phyloP scores from a whole-genome alignment of 163 green algal species.

The Chlorella variabilis region DNA sequence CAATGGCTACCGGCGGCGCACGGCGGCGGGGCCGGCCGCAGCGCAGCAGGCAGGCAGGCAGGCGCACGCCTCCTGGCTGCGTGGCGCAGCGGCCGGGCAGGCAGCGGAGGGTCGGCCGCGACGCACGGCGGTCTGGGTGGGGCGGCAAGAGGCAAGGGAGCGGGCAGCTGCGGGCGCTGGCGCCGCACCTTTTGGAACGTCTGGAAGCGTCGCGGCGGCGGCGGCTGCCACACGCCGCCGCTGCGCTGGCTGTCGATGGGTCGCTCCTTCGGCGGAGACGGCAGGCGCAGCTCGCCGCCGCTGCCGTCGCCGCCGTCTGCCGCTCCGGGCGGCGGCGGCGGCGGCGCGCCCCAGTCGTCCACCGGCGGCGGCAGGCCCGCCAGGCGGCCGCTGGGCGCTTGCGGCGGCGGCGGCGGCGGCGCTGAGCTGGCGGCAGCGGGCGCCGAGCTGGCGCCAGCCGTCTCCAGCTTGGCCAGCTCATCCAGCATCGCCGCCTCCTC shows the following conservation, averaged over 20 bases:
- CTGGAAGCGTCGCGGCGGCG: constrained; percentile 24
- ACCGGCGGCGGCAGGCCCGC: not conserved
- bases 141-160: too few species aligned
- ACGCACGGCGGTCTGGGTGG: too few species aligned
- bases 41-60: too few species aligned
- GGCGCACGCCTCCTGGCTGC: too few species aligned
- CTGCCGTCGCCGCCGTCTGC: not conserved
- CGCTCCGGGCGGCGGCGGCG: not conserved
- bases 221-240: constrained; percentile 11
- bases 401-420: not conserved
- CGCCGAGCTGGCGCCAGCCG: constrained; percentile 3
- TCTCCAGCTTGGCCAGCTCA: constrained; percentile 19
- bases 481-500: constrained; percentile 31
- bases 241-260: not conserved
- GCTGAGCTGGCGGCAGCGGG: not conserved
- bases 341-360: not conserved
- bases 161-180: not conserved
- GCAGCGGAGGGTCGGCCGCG: too few species aligned
- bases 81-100: too few species aligned
- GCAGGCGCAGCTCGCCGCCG: constrained; percentile 15
- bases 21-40: too few species aligned
- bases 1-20: too few species aligned
- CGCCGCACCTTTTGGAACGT: constrained; percentile 36
- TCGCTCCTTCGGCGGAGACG: constrained; percentile 21
- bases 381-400: not conserved